Percentiles rank a stretch among this genome's conserved stretches.
Conservation (phyloP, 495 filamentous ascomycete species). For the Filosporella fistucella region DNA sequence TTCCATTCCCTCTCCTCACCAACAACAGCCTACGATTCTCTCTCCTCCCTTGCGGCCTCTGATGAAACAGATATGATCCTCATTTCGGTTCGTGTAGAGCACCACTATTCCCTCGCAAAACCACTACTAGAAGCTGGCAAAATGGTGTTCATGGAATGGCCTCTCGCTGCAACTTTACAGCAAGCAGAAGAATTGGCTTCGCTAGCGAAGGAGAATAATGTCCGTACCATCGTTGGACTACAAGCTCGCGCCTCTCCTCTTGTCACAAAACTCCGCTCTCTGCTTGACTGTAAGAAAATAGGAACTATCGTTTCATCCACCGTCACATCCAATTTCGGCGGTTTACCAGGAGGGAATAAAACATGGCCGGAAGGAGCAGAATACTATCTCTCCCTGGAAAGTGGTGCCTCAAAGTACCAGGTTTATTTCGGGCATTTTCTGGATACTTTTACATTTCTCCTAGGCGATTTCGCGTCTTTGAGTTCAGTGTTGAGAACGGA, state of each 20-base stretch:
- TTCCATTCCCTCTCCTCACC: conserved; percentile 33
- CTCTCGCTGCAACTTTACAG: conserved; percentile 21
- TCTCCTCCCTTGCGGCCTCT: conserved; percentile 43
- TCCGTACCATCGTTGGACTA: conserved; percentile 27
- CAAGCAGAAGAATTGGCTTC: conserved; percentile 29
- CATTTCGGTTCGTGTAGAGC: conserved; percentile 34
- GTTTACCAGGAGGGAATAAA: too few relatives aligned
- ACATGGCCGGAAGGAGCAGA: conserved; percentile 19
- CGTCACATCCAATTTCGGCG: too few relatives aligned
- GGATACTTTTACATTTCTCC: conserved; percentile 28
- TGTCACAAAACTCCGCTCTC: conserved; percentile 18
- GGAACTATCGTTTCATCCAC: conserved; percentile 23
- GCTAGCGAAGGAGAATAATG: conserved; percentile 26
- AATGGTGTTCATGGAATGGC: conserved; percentile 51
- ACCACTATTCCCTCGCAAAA: conserved; percentile 39
- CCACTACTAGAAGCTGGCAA: conserved; percentile 51
- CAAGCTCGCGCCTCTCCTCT: conserved; percentile 22
- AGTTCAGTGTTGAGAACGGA: conserved; percentile 30
- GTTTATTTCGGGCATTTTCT: conserved; percentile 30
- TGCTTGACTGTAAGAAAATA: conserved; percentile 21
- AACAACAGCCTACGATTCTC: conserved; percentile 39
- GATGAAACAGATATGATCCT: conserved; percentile 48
- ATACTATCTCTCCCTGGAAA: conserved; percentile 27
- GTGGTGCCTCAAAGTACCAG: conserved; percentile 23
- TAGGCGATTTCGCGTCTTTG: conserved; percentile 32